phyloP scores from a whole-genome alignment of 345 rosid species.

The Salix suchowensis region DNA sequence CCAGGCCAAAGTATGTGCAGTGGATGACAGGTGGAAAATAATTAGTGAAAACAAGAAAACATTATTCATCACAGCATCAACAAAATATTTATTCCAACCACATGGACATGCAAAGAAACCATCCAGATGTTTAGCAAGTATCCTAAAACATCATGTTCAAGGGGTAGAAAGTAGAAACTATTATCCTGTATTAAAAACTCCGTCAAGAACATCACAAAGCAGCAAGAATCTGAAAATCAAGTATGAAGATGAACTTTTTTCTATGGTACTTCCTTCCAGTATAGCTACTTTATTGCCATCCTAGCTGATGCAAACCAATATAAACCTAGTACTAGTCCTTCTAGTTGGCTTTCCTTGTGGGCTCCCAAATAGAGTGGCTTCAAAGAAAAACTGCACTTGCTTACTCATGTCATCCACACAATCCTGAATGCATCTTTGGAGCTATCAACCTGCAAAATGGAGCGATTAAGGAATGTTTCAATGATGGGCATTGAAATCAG shows the following conservation, averaged over 20 bases:
- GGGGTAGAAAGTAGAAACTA: not conserved
- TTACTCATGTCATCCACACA: not conserved
- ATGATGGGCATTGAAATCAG: not conserved
- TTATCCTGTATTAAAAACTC: not conserved
- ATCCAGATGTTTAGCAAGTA: not conserved
- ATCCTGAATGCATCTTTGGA: not conserved
- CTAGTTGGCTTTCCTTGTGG: not conserved
- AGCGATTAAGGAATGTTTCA: not conserved
- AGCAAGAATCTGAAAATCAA: not conserved
- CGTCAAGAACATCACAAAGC: not conserved
- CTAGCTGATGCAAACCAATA: not conserved
- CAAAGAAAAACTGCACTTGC: not conserved
- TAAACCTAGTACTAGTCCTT: not conserved
- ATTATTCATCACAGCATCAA: not conserved
- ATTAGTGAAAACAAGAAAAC: not conserved
- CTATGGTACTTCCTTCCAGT: not conserved
- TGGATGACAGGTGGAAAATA: not conserved
- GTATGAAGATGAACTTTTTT: not conserved
- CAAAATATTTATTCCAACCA: not conserved
- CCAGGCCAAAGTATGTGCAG: too few relatives aligned
- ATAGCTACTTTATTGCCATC: not conserved
- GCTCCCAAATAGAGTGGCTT: not conserved
- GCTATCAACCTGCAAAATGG: slow-evolving; percentile 12
- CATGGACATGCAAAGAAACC: not conserved
- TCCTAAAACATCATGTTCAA: not conserved